These are phyloP conservation scores for Crithidia expoeki DNA, from an alignment of 208 protist species.

Conservation along the genomic window DNA sequence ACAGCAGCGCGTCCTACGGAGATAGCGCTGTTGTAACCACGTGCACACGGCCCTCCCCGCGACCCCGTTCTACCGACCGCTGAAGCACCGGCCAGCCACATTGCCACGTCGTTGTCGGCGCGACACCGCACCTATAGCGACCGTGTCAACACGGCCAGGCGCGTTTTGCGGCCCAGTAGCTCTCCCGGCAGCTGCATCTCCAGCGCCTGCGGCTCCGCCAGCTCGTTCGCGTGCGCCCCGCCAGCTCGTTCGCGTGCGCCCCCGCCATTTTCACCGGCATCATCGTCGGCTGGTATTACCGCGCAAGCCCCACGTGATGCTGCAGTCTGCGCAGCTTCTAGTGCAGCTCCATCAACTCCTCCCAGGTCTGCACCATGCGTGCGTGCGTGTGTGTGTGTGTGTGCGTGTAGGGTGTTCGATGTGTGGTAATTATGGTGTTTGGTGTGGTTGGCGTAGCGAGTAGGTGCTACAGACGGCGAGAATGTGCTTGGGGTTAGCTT, in stretches of 20 bases:
- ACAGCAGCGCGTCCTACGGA: conserved; percentile 63
- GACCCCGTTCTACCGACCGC: conserved; percentile 42
- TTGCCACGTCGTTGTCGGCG: conserved; percentile 50
- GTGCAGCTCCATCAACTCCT: conserved; percentile 47
- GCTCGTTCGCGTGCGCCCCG: conserved; percentile 62
- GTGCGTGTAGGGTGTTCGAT: neutral
- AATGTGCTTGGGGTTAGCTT: no score
- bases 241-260: conserved; percentile 46
- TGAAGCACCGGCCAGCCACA: conserved; percentile 60
- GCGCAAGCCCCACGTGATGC: conserved; percentile 36
- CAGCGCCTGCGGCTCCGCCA: conserved; percentile 30
- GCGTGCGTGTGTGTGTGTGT: neutral
- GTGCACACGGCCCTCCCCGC: conserved; percentile 45
- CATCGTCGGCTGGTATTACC: conserved; percentile 61
- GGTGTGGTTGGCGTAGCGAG: neutral
- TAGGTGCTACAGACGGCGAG: neutral
- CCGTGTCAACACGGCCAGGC: conserved; percentile 36
- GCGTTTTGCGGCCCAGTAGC: conserved; percentile 46
- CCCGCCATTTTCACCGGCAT: conserved; percentile 60
- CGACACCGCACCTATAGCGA: conserved; percentile 47
- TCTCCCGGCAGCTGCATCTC: conserved; percentile 37
- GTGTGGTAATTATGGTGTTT: neutral
- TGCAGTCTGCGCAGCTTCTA: conserved; percentile 44
- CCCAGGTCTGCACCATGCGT: conserved; percentile 40
- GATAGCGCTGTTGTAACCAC: conserved; percentile 1